Evolutionary conservation across 495 filamentous ascomycete species (phyloP), one percentile per base, ranked within the genome.

Genomic region (Annulohypoxylon nitens): DNA sequence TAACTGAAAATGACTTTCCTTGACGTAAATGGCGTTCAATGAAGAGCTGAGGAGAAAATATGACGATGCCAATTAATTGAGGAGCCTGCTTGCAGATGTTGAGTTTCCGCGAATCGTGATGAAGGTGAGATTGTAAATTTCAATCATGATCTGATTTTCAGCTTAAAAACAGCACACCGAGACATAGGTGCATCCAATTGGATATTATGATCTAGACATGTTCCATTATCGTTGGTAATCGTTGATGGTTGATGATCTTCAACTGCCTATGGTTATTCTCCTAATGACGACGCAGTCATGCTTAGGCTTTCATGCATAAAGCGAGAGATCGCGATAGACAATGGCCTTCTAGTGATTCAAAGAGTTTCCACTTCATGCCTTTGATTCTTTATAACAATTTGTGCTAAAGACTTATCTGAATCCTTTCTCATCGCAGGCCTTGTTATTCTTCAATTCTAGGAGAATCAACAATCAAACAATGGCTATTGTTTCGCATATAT

Each of bases 121-220:
- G 43, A 14, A 47, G n/a, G 12, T 18, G 0, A 20, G 18, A 6
- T 47, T 20, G 12, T 18, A 5, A 20, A 47, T 18, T 47, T 8
- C 43, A 20, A 47, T 20, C 43, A 47, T 47, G 43, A 47, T 47
- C 43, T 47, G 39, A 43, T 43, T n/a, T 18, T 47, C 43, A 47
- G 43, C 43, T 47, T 47, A 6, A 47, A 20, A 47, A 14, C 14
- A 6, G 12, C 41, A 45, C 14, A 45, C 41, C 4, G 41, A 45
- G 14, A 4, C 14, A 45, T 4, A n/a, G 14, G 1, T 11, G 14
- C 14, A 6, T 2, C 43, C 43, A 18, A 47, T 47, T 18, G 18
- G 8, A 47, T 12, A 20, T 20, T 47, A 18, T 20, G 6, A 3
- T 6, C 12, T 7, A 16, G 12, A 20, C 43, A 47, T 47, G 43